Conservation (phyloP, 805 yeast genomes). For the Kurtzmaniella fragi region DNA sequence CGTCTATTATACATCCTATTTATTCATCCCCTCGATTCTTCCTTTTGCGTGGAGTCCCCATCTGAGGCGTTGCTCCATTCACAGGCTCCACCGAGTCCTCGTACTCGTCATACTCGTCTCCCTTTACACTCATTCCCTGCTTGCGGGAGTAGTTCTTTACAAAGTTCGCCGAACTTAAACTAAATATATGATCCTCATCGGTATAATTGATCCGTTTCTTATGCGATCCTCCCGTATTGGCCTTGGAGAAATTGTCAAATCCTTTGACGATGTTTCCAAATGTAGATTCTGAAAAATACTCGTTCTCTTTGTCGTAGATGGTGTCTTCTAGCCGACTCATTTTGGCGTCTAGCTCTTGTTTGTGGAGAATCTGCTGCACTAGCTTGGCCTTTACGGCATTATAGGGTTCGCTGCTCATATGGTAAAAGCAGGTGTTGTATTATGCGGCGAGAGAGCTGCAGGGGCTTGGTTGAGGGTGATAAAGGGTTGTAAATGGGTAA, state of each 20-base stretch:
- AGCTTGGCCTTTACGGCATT: constrained; percentile 62
- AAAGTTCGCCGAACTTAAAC: constrained; percentile 67
- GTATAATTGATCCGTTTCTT: constrained; percentile 49
- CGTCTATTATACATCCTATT: too few relatives aligned
- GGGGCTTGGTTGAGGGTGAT: not conserved
- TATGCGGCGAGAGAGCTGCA: too few relatives aligned
- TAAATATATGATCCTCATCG: constrained; percentile 78
- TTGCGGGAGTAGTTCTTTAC: constrained; percentile 51
- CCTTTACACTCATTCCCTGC: constrained; percentile 29
- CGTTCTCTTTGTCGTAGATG: constrained; percentile 72
- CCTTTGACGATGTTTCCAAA: constrained; percentile 88
- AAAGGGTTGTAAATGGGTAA: not conserved
- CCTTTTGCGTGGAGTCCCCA: not conserved
- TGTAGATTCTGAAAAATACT: constrained; percentile 66
- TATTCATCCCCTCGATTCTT: not conserved
- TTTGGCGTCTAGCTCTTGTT: constrained; percentile 60
- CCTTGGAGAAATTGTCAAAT: constrained; percentile 72
- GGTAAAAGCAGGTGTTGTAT: too few relatives aligned
- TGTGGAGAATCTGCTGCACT: constrained; percentile 55
- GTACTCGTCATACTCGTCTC: constrained; percentile 33
- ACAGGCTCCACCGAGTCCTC: constrained; percentile 31
- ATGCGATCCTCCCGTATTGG: constrained; percentile 24
- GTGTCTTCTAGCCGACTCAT: constrained; percentile 66
- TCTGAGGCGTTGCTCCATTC: constrained; percentile 3
- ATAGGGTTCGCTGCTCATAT: constrained; percentile 28